Conservation (phyloP, 768 basidiomycete genomes). For the Coprinopsis marcescibilis region DNA sequence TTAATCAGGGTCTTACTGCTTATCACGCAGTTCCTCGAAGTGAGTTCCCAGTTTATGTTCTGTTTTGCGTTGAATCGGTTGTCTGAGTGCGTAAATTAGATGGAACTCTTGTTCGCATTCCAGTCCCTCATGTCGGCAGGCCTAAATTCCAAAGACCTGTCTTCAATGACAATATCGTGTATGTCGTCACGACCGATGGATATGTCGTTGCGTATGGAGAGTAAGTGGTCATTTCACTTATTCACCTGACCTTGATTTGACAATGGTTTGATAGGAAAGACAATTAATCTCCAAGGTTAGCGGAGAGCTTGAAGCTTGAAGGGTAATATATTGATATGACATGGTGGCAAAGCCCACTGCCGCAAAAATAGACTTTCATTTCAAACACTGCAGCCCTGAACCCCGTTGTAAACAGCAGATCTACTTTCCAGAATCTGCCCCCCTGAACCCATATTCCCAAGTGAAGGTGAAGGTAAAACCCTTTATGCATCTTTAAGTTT, state of each 20-base stretch:
- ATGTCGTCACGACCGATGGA: slow-evolving; percentile 1
- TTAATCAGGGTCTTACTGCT: slow-evolving; percentile 1
- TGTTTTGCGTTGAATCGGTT: background rate
- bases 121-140: background rate
- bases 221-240: background rate
- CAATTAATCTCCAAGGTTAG: too few species aligned
- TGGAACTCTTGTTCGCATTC: slow-evolving; percentile 1
- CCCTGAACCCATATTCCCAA: background rate
- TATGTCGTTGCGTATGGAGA: slow-evolving; percentile 4
- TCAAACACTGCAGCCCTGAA: too few species aligned
- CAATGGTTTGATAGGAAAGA: background rate
- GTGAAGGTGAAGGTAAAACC: background rate
- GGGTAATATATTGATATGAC: too few species aligned
- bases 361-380: too few species aligned
- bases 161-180: background rate
- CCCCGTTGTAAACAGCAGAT: too few species aligned
- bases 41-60: background rate
- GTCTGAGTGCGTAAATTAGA: background rate
- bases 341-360: too few species aligned
- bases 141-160: slow-evolving; percentile 4
- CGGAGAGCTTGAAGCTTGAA: too few species aligned
- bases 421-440: background rate
- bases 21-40: slow-evolving; percentile 5
- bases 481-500: slow-evolving; percentile 22
- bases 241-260: background rate